Evolutionary conservation across 257 asterid species (phyloP).

Genomic region (Salvia hispanica): DNA sequence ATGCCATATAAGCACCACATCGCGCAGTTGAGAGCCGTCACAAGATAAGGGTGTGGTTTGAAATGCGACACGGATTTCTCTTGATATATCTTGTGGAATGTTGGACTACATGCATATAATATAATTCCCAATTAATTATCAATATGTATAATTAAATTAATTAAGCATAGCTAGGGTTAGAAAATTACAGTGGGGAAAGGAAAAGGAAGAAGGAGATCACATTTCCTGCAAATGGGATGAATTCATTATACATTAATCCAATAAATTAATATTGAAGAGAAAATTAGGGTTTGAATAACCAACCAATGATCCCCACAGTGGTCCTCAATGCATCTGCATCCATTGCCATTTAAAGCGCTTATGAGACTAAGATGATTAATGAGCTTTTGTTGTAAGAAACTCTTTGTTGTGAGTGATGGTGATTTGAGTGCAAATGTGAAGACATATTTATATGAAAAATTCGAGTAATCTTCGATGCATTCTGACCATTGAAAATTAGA

Average conservation of each 20-base stretch:
- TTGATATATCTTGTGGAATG: slow-evolving; percentile 49
- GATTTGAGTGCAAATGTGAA: not conserved
- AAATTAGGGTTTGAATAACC: not conserved
- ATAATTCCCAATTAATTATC: not conserved
- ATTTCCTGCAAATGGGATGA: slow-evolving; percentile 55
- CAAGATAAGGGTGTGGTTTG: slow-evolving; percentile 54
- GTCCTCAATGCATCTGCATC: slow-evolving; percentile 38
- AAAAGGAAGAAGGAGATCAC: slow-evolving; percentile 55
- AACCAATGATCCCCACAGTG: slow-evolving; percentile 56
- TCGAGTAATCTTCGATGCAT: too few species aligned
- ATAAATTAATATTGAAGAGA: not conserved
- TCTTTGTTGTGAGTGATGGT: not conserved
- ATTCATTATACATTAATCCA: not conserved
- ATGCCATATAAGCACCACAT: slow-evolving; percentile 76
- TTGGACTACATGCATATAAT: slow-evolving; percentile 49
- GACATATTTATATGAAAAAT: slow-evolving; percentile 7
- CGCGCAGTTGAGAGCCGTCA: slow-evolving; percentile 55
- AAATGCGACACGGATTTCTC: slow-evolving; percentile 56
- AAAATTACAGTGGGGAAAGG: slow-evolving; percentile 57
- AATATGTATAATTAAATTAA: not conserved
- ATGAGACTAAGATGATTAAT: not conserved
- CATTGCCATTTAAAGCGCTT: slow-evolving; percentile 23
- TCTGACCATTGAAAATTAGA: not conserved
- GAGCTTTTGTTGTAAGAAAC: not conserved
- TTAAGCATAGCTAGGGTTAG: not conserved